A percentile compares a stretch with the other conserved stretches of the same genome.
Evolutionary conservation across 768 basidiomycete species (phyloP).

Genomic region (Cantharellus cinnabarinus): DNA sequence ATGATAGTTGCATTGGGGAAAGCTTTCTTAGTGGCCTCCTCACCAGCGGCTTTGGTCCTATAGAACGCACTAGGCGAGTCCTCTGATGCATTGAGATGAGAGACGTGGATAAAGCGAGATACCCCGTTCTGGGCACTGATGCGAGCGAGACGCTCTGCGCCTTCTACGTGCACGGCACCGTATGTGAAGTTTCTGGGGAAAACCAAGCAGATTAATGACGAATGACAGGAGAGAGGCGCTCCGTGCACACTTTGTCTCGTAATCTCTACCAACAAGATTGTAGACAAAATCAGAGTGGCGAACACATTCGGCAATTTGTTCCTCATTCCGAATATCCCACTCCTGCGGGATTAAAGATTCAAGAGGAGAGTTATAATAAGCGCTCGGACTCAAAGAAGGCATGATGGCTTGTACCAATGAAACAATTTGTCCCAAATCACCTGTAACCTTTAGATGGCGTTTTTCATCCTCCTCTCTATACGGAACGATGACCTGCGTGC

Average conservation of each 20-base stretch:
- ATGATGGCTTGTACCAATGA: slow-evolving; percentile 44
- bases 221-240: not conserved
- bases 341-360: slow-evolving; percentile 31
- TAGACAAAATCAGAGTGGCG: slow-evolving; percentile 92
- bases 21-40: slow-evolving; percentile 60
- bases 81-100: slow-evolving; percentile 76
- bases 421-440: slow-evolving; percentile 91
- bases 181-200: slow-evolving; percentile 64
- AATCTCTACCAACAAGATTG: slow-evolving; percentile 87
- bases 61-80: slow-evolving; percentile 70
- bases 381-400: not conserved
- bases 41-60: slow-evolving; percentile 75
- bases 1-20: slow-evolving; percentile 81
- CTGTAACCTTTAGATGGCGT: slow-evolving; percentile 76
- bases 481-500: slow-evolving; percentile 84
- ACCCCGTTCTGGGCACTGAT: slow-evolving; percentile 62
- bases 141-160: slow-evolving; percentile 70
- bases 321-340: slow-evolving; percentile 83
- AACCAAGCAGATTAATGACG: not conserved
- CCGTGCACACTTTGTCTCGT: slow-evolving; percentile 68
- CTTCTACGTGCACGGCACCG: slow-evolving; percentile 58
- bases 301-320: slow-evolving; percentile 82
- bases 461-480: slow-evolving; percentile 92
- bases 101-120: slow-evolving; percentile 76
- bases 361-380: not conserved